Evolutionary conservation across 352 stramenopile genomes (phyloP).

Genomic region (Peronospora farinosa): DNA sequence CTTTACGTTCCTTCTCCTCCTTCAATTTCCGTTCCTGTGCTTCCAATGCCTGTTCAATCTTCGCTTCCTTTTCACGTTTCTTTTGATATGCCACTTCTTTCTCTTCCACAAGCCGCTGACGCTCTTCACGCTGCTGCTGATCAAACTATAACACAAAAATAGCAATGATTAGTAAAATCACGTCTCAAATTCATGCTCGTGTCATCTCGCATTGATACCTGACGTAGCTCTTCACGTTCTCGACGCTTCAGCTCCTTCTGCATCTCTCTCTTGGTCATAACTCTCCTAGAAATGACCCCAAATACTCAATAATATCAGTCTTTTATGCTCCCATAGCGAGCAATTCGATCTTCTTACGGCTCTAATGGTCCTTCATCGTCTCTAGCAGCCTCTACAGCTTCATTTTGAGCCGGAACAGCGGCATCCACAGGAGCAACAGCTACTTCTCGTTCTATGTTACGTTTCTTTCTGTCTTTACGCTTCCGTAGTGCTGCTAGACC

Average conservation of each 20-base stretch:
- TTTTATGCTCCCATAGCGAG: not conserved
- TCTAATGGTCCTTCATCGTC: constrained; percentile 27
- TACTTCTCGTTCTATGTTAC: constrained; percentile 21
- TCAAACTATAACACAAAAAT: constrained; percentile 44
- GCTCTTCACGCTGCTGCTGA: constrained; percentile 56
- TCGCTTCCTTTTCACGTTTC: constrained; percentile 53
- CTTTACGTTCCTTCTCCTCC: constrained; percentile 52
- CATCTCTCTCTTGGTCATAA: constrained; percentile 72
- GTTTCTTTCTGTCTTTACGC: constrained; percentile 58
- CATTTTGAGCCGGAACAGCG: constrained; percentile 15
- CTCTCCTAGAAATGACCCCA: constrained; percentile 18
- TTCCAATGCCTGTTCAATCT: constrained; percentile 39
- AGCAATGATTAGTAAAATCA: constrained; percentile 4
- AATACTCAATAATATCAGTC: constrained; percentile 2
- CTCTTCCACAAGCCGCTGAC: constrained; percentile 41
- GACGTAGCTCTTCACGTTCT: constrained; percentile 67
- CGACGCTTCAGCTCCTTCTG: constrained; percentile 73
- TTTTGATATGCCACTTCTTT: constrained; percentile 58
- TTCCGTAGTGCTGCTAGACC: constrained; percentile 56
- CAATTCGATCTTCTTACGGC: constrained; percentile 29
- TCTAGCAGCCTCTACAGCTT: constrained; percentile 8
- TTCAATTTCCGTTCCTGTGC: constrained; percentile 38
- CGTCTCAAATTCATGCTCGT: not conserved
- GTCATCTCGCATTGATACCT: constrained; percentile 21
- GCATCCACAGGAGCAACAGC: constrained; percentile 7